These are phyloP conservation scores for Heliosperma pusillum DNA, from an alignment of 148 eudicot genomes.

Conservation along the genomic window DNA sequence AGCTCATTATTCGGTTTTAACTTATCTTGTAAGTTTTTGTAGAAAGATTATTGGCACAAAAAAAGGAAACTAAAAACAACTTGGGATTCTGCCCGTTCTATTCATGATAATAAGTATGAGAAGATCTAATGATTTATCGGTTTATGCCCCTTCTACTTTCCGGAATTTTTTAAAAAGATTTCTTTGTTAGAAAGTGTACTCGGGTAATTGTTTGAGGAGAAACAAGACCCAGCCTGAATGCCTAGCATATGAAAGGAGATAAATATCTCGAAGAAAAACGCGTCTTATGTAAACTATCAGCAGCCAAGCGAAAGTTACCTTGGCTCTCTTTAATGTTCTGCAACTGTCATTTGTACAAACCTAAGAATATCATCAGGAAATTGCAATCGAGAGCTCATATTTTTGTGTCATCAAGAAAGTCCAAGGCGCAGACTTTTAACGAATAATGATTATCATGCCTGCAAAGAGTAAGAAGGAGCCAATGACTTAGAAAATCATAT, in stretches of 20 bases:
- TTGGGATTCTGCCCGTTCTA: neutral
- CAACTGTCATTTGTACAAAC: neutral
- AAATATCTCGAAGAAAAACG: no score
- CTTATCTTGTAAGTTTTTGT: conserved; percentile 21
- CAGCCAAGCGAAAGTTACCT: conserved; percentile 14
- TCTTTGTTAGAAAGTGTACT: neutral
- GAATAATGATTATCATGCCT: conserved; percentile 87
- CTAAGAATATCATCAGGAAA: neutral
- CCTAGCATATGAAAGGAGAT: no score
- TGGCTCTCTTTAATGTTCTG: neutral
- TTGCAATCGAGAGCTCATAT: conserved; percentile 23
- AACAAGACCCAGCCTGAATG: no score
- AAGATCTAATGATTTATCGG: no score
- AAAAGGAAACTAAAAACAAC: conserved; percentile 1
- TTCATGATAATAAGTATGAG: neutral
- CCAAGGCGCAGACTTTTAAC: conserved; percentile 44
- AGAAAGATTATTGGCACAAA: conserved; percentile 21
- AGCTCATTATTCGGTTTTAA: neutral
- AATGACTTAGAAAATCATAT: conserved; percentile 7
- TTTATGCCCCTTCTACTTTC: conserved; percentile 1
- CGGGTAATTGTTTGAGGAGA: no score
- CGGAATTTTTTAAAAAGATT: conserved; percentile 10
- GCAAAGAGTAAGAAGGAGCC: conserved; percentile 12
- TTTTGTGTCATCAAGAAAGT: conserved; percentile 18
- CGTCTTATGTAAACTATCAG: neutral